Conservation (phyloP, 2,329 filamentous ascomycete genomes). For the Cryphonectria parasitica region DNA sequence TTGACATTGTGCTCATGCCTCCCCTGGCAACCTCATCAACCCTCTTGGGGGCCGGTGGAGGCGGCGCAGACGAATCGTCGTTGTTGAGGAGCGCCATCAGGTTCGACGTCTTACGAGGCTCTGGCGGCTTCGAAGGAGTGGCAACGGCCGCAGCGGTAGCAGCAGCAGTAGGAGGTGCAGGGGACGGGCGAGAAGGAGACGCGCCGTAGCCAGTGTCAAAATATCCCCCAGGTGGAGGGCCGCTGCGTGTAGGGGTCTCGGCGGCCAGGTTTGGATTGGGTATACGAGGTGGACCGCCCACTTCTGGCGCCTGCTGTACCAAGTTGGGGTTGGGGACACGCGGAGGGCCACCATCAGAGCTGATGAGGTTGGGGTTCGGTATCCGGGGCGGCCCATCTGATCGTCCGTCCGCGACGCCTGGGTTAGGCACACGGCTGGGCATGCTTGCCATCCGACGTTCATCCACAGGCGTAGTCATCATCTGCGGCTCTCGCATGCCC, state of each 20-base stretch:
- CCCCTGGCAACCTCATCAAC: constrained; percentile 50
- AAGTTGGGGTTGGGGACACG: constrained; percentile 27
- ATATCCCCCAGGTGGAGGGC: constrained; percentile 33
- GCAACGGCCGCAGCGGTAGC: constrained; percentile 45
- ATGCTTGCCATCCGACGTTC: constrained; percentile 45
- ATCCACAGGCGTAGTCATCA: constrained; percentile 40
- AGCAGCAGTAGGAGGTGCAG: constrained; percentile 45
- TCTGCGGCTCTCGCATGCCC: constrained; percentile 14
- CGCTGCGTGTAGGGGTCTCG: constrained; percentile 24
- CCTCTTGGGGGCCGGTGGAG: constrained; percentile 54
- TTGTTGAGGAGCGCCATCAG: constrained; percentile 68
- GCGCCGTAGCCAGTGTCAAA: constrained; percentile 26
- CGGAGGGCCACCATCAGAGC: constrained; percentile 11
- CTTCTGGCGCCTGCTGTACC: constrained; percentile 7
- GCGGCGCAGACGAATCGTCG: constrained; percentile 50
- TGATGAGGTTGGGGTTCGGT: constrained; percentile 22
- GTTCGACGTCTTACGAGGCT: constrained; percentile 62
- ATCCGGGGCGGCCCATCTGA: constrained; percentile 24
- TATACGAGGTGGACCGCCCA: constrained; percentile 20
- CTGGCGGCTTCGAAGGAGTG: constrained; percentile 46
- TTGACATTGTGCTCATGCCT: constrained; percentile 49
- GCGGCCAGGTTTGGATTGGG: constrained; percentile 26
- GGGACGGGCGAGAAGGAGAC: constrained; percentile 35
- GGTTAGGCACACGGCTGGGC: constrained; percentile 40
- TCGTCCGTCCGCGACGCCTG: constrained; percentile 25